These are phyloP conservation scores for Batkoa obscura DNA, from an alignment of 371 early-diverging fungal genomes.

Conservation along the genomic window DNA sequence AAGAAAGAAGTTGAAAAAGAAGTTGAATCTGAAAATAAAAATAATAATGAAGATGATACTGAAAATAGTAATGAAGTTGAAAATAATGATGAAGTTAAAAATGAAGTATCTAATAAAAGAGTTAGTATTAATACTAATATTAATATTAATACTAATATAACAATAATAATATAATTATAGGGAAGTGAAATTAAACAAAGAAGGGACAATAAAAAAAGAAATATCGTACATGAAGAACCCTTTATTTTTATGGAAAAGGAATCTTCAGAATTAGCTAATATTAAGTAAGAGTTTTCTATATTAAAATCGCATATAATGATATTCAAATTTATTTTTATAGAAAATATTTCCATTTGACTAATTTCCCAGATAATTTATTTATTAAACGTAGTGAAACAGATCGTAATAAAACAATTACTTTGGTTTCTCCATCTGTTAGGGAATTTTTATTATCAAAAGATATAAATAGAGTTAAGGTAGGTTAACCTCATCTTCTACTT, in stretches of 20 bases:
- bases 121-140: slow-evolving; percentile 9
- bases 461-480: slow-evolving; percentile 42
- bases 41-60: neutral
- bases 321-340: too few species aligned
- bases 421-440: slow-evolving; percentile 58
- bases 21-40: slow-evolving; percentile 8
- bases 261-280: slow-evolving; percentile 29
- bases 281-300: slow-evolving; percentile 18
- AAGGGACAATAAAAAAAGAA: too few species aligned
- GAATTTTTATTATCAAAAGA: slow-evolving; percentile 40
- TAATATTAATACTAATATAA: neutral
- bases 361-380: slow-evolving; percentile 62
- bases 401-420: slow-evolving; percentile 53
- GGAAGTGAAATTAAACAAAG: slow-evolving; percentile 12
- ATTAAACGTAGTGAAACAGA: slow-evolving; percentile 55
- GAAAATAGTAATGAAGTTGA: too few species aligned
- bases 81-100: slow-evolving; percentile 5
- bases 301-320: too few species aligned
- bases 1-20: slow-evolving; percentile 11
- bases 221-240: slow-evolving; percentile 50
- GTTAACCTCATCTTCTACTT: slow-evolving; percentile 65
- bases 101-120: slow-evolving; percentile 9
- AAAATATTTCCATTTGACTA: neutral
- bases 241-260: slow-evolving; percentile 42
- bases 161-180: slow-evolving; percentile 12